Conservation (phyloP, 2,329 filamentous ascomycete genomes). For the Setomelanomma holmii region DNA sequence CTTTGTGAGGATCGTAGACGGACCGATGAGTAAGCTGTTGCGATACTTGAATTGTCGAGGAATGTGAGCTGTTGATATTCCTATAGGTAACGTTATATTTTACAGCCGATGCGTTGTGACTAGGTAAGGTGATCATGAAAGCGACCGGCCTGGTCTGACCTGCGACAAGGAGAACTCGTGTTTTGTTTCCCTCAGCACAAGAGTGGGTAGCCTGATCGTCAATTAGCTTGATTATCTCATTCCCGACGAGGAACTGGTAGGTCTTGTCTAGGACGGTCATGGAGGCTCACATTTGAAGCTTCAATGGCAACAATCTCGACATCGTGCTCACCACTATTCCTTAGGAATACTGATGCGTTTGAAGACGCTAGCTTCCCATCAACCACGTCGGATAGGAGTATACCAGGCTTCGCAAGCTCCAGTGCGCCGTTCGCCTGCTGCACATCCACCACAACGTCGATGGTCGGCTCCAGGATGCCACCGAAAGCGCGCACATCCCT, state of each 20-base stretch:
- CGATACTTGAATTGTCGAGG: slow-evolving; percentile 28
- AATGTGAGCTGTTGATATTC: slow-evolving; percentile 9
- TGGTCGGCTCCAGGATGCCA: slow-evolving; percentile 55
- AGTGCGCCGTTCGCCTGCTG: slow-evolving; percentile 31
- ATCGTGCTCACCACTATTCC: slow-evolving; percentile 52
- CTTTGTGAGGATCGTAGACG: slow-evolving; percentile 57
- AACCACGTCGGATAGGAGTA: slow-evolving; percentile 61
- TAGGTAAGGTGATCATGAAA: slow-evolving; percentile 42
- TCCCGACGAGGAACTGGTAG: too few species aligned
- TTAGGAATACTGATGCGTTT: slow-evolving; percentile 57
- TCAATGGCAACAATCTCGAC: slow-evolving; percentile 45
- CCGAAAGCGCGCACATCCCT: slow-evolving; percentile 66
- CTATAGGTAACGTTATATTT: slow-evolving; percentile 37
- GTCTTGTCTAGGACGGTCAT: too few species aligned
- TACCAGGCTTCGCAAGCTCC: slow-evolving; percentile 41
- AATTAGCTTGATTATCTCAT: slow-evolving; percentile 16
- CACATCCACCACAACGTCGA: slow-evolving; percentile 49
- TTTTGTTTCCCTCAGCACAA: neutral
- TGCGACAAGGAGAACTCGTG: slow-evolving; percentile 31
- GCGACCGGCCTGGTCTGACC: slow-evolving; percentile 53
- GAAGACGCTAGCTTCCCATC: slow-evolving; percentile 55
- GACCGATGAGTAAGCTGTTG: slow-evolving; percentile 34
- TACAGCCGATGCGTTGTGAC: slow-evolving; percentile 31
- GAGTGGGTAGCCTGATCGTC: slow-evolving; percentile 15
- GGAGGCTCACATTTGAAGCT: slow-evolving; percentile 28